Evolutionary conservation across 345 rosid genomes (phyloP), one percentile per base, ranked within the genome.

Genomic region (Ceriops tagal): DNA sequence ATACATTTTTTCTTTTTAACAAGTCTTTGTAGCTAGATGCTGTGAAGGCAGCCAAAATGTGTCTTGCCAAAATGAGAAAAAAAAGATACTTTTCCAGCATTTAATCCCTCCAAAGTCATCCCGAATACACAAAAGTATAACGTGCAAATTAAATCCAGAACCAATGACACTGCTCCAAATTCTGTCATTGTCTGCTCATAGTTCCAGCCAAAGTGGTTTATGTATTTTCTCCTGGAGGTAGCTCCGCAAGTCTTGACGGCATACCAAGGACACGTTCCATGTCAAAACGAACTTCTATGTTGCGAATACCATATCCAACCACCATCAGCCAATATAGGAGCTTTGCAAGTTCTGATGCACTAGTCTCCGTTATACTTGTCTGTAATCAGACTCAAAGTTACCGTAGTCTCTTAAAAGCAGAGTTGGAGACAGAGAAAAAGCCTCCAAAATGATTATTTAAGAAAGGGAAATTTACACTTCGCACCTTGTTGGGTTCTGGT

Each of bases 241-340:
- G 78, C 84, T 87, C 97, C 7, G 92, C 91, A 16, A 83, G 90
- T 84, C 91, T 93, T 8, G 88, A 78, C 62, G 91, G 83, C 43
- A 83, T 65, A 28, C 99, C 96, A 9, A 95, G 90, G 24, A 92
- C 96, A 62, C 92, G 85, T 75, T 95, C 99, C 97, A 89, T 95
- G 70, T 93, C 98, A 65, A 89, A 83, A 26, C 98, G 92, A 64
- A 93, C 98, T 83, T 93, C 98, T 7, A 93, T 91, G 77, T 89
- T 95, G 57, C 99, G 92, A 71, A 95, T 77, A 80, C 98, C 74
- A 83, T 92, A 95, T 47, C 99, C 98, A 4, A 95, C 98, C 74
- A 95, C 96, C 99, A 95, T 92, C 70, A 95, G 74, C 96, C 98
- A 95, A 69, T 86, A 92, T 66, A 95, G 83, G 67, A 95, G 80